A percentile compares a stretch with the other conserved stretches of the same genome.
These are phyloP conservation scores for Thyridium curvatum DNA, from an alignment of 2,329 filamentous ascomycete species.

Conservation along the genomic window DNA sequence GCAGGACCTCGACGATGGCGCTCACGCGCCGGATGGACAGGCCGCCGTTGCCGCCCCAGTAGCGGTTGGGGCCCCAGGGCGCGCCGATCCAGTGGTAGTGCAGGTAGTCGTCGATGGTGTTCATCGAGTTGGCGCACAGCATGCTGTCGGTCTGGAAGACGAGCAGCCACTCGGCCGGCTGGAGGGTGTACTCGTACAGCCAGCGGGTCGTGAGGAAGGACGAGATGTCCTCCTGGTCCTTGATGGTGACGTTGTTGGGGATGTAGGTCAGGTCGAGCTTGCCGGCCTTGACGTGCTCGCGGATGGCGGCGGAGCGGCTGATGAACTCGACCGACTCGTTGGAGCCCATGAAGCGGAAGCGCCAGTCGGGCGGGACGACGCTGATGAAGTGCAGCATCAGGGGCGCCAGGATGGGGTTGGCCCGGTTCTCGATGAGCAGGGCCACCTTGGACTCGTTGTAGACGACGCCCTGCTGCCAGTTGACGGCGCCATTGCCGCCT, in stretches of 20 bases:
- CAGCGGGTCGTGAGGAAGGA: conserved; percentile 24
- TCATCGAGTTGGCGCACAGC: conserved; percentile 21
- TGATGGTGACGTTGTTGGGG: conserved; percentile 24
- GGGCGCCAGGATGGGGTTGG: conserved; percentile 31
- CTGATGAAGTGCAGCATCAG: conserved; percentile 22
- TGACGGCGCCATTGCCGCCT: too few species aligned
- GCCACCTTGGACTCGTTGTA: conserved; percentile 8
- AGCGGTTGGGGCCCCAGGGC: conserved; percentile 14
- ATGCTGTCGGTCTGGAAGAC: conserved; percentile 32
- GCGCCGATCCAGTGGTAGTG: conserved; percentile 28
- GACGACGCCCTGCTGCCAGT: too few species aligned
- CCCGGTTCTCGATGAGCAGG: conserved; percentile 29
- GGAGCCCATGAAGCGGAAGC: conserved; percentile 35
- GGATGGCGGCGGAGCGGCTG: conserved; percentile 24
- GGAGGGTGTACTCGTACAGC: conserved; percentile 27
- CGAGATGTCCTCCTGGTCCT: conserved; percentile 25
- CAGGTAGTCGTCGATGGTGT: conserved; percentile 25
- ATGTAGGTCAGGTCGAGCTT: conserved; percentile 29
- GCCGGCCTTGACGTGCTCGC: conserved; percentile 22
- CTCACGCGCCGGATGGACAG: conserved; percentile 27
- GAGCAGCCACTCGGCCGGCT: conserved; percentile 23
- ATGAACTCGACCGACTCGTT: conserved; percentile 15
- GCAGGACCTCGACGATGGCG: conserved; percentile 34
- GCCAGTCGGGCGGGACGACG: conserved; percentile 34
- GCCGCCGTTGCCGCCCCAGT: conserved; percentile 22